Base-by-base conservation (phyloP, 1,139 yeast species). In the Yamadazyma friedrichii region DNA sequence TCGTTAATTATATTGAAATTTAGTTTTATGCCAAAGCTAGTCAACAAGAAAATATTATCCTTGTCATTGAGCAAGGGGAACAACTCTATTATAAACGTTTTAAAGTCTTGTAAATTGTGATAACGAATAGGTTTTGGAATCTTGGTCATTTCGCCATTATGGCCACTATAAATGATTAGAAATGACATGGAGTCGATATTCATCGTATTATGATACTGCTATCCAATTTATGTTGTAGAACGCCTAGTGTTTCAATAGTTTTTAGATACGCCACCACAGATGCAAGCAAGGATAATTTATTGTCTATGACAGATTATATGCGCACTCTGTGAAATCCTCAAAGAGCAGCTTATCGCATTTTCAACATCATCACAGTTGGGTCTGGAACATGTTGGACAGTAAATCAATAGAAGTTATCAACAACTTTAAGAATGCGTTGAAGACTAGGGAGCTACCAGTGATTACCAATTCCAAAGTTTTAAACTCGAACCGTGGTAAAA, bases 11-110 rank as follows among this genome's bases (percentile, higher is more conserved):
- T 70, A 31, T 70, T 65, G 50, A 70, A 79, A 56, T 77, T 80
- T 49, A 83, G 64, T 51, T 76, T 80, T 36, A 76, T 71, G 0
- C 89, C 93, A 60, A 76, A 82, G 2, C 87, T 78, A 1, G 86
- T 74, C 34, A 84, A 60, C n/a, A 84, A 61, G 49, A 84, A 78
- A 33, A 82, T 56, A 49, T 80, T 75, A 20, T 70, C 76, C 0
- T 70, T 65, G 4, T 74, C 70, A 31, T 58, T 61, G 50, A 79
- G 51, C 10, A 51, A 38, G 11, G 59, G 51, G 55, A 41, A 70
- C 40, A 48, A 72, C 62, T 58, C 73, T 50, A 43, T 47, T 34
- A 55, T 53, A 45, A 39, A 77, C 22, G 57, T 63, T 50, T 74
- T 78, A 42, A 82, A 64, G 25, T 75, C 70, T 16, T 66, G 67